phyloP scores from a whole-genome alignment of 345 rosid genomes.

The Gossypium ekmanianum region DNA sequence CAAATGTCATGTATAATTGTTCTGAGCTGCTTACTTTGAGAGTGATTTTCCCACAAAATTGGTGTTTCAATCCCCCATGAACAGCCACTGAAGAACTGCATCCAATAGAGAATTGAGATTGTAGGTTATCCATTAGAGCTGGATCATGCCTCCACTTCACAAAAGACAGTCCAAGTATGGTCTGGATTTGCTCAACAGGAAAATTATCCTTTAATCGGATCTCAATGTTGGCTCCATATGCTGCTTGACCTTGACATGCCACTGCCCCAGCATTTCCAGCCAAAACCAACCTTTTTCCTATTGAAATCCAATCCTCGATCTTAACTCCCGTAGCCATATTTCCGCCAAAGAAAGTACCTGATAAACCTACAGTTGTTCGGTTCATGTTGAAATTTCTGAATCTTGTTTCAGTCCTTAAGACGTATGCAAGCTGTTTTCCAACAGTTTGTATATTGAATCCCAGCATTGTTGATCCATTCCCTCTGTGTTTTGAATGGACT shows the following conservation, averaged over 20 bases:
- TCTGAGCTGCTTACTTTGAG: constrained; percentile 43
- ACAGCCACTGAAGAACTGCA: constrained; percentile 30
- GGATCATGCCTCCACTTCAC: constrained; percentile 33
- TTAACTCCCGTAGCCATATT: constrained; percentile 35
- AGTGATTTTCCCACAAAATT: constrained; percentile 33
- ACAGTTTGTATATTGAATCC: constrained; percentile 42
- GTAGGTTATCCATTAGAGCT: constrained; percentile 23
- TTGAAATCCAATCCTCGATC: constrained; percentile 34
- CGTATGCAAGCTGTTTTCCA: constrained; percentile 39
- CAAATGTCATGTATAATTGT: constrained; percentile 28
- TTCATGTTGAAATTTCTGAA: constrained; percentile 27
- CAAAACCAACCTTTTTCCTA: constrained; percentile 29
- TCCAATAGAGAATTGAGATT: constrained; percentile 37
- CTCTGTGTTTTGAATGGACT: constrained; percentile 28
- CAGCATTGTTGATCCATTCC: constrained; percentile 36
- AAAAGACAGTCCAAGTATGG: constrained; percentile 32
- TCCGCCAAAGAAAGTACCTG: constrained; percentile 28
- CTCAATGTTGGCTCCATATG: constrained; percentile 39
- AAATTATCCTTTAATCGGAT: constrained; percentile 27
- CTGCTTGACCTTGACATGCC: constrained; percentile 24
- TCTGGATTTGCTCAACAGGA: constrained; percentile 28
- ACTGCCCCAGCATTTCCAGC: constrained; percentile 36
- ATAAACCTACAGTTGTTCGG: constrained; percentile 34
- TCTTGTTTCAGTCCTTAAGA: constrained; percentile 34
- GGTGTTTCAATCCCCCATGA: constrained; percentile 36